Conservation (phyloP, 2,329 filamentous ascomycete species). For the Lasiodiplodia hormozganensis region DNA sequence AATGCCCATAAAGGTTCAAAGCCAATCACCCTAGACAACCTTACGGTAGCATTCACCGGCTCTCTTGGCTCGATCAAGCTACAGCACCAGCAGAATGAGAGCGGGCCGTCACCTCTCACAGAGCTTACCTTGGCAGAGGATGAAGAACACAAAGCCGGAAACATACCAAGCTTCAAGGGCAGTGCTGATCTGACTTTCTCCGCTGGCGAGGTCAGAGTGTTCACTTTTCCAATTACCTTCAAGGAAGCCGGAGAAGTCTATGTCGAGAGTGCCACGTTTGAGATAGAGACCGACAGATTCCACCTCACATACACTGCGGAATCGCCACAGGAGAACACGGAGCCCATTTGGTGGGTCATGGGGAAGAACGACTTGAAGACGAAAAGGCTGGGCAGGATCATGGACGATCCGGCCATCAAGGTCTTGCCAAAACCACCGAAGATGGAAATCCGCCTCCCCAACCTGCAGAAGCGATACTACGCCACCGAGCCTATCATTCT, state of each 20-base stretch:
- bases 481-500: constrained; percentile 79
- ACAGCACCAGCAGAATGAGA: constrained; percentile 36
- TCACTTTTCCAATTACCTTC: constrained; percentile 74
- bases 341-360: constrained; percentile 45
- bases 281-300: constrained; percentile 70
- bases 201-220: constrained; percentile 72
- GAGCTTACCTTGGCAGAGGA: constrained; percentile 23
- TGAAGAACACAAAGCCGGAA: constrained; percentile 4
- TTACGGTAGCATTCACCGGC: constrained; percentile 62
- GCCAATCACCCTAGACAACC: constrained; percentile 56
- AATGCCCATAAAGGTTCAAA: constrained; percentile 53
- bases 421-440: constrained; percentile 92
- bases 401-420: constrained; percentile 62
- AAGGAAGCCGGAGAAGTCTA: constrained; percentile 82
- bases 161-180: constrained; percentile 57
- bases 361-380: constrained; percentile 37
- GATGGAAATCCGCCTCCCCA: constrained; percentile 74
- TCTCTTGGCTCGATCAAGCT: constrained; percentile 45
- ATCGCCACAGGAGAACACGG: constrained; percentile 40
- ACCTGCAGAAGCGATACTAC: constrained; percentile 76
- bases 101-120: constrained; percentile 23
- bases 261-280: constrained; percentile 68
- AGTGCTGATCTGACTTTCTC: constrained; percentile 68
- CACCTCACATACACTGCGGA: constrained; percentile 70
- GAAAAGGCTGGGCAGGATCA: constrained; percentile 40